Evolutionary conservation across 495 filamentous ascomycete species (phyloP), one percentile per base, ranked within the genome.

Genomic region (Lasiosphaeria miniovina): DNA sequence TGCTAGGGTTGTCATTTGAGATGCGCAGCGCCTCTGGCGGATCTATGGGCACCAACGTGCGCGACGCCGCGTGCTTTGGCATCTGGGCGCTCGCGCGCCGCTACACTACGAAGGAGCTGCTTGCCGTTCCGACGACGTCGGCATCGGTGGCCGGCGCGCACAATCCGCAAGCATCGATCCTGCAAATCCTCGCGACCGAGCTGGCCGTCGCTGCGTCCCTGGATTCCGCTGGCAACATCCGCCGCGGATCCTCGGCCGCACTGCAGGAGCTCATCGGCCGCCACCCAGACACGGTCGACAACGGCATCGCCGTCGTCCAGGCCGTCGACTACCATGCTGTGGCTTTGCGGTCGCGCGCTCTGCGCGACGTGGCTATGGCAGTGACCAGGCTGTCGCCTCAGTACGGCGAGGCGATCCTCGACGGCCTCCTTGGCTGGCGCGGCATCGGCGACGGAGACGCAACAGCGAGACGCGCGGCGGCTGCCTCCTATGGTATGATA

Each of bases 51-150:
- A 86, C 88, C 0, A 96, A 93, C 65, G 95, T 98, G n/a, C 83
- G 94, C 55, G 94, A 99, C 77, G 95, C 95, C 4, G 90, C 94
- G 3, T 95, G 90, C 70, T 97, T 97, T 67, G 94, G 94, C 35
- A 87, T 96, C 34, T 99, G 94, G 94, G 86, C 92, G 1, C 72
- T 98, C 10, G 92, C 92, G 48, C 81, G 94, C 59, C 86, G 91
- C 51, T 99, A 98, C 62, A 87, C 82, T 1, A 96, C 93, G 0
- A 63, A 76, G 1, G 92, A 96, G 65, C 77, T 98, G 10, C 80
- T 88, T 9, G 78, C 79, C 3, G 80, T 94, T 12, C 75, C 82
- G 7, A 70, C 79, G 0, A 76, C 68, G 12, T 66, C 68, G 6
- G 60, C 68, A 43, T 53, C 65, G 17, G 56, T 69, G 6, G 63